These are phyloP conservation scores for Geotrichum citri-aurantii DNA, from an alignment of 1,139 yeast species.

Conservation along the genomic window DNA sequence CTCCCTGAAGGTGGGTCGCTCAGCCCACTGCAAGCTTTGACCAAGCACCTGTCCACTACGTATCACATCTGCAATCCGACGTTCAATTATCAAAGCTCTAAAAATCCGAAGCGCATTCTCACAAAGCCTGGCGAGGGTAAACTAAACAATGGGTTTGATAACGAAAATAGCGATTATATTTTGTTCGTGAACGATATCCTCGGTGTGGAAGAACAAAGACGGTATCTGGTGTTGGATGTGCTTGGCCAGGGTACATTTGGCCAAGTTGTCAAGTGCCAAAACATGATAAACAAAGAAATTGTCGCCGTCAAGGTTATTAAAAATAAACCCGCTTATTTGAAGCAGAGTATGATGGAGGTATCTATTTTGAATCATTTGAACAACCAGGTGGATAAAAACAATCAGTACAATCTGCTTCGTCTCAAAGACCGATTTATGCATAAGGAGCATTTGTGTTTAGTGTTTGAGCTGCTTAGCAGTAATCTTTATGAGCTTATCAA, in stretches of 20 bases:
- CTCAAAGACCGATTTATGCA: slow-evolving; percentile 87
- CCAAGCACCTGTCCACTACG: slow-evolving; percentile 71
- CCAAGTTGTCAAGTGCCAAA: slow-evolving; percentile 96
- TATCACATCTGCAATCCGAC: slow-evolving; percentile 83
- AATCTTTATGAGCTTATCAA: slow-evolving; percentile 85
- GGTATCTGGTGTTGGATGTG: slow-evolving; percentile 81
- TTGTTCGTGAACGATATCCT: slow-evolving; percentile 88
- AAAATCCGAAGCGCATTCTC: slow-evolving; percentile 84
- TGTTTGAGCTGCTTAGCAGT: slow-evolving; percentile 81
- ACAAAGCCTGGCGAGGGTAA: slow-evolving; percentile 89
- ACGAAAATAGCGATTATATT: slow-evolving; percentile 84
- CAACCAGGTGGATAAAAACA: slow-evolving; percentile 59
- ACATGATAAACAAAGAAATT: slow-evolving; percentile 76
- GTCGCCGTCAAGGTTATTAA: slow-evolving; percentile 94
- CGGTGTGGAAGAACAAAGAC: slow-evolving; percentile 78
- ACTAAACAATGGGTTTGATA: slow-evolving; percentile 79
- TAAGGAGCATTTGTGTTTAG: slow-evolving; percentile 86
- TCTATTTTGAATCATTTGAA: slow-evolving; percentile 77
- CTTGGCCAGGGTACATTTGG: slow-evolving; percentile 98
- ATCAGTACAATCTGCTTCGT: slow-evolving; percentile 68
- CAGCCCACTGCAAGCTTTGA: slow-evolving; percentile 82
- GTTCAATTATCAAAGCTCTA: slow-evolving; percentile 75
- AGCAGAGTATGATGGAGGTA: slow-evolving; percentile 89
- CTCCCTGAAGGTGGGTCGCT: slow-evolving; percentile 70
- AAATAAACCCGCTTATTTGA: slow-evolving; percentile 84